Conservation (phyloP, 1,139 yeast species). For the Yamadazyma blattariae region DNA sequence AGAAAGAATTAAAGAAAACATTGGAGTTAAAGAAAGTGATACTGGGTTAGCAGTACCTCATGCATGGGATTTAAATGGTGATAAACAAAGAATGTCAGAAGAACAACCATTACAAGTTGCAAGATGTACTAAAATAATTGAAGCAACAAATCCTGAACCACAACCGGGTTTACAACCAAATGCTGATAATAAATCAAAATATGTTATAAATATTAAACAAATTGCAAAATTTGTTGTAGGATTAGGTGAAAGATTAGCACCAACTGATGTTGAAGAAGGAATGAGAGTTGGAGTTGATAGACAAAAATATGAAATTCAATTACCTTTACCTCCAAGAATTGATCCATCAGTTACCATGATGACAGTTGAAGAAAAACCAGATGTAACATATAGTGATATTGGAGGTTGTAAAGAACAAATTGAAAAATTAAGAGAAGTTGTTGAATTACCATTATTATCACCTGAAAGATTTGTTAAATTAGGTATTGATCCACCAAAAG, state of each 20-base stretch:
- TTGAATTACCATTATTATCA: conserved; percentile 87
- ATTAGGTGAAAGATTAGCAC: conserved; percentile 93
- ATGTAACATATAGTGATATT: conserved; percentile 84
- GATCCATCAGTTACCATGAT: conserved; percentile 99
- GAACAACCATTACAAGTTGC: conserved; percentile 98
- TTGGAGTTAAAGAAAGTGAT: conserved; percentile 91
- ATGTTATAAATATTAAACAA: conserved; percentile 94
- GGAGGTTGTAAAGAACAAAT: conserved; percentile 99
- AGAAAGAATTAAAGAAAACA: conserved; percentile 84
- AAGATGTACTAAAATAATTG: conserved; percentile 95
- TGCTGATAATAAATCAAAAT: conserved; percentile 83
- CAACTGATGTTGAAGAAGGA: conserved; percentile 98
- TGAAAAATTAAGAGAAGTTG: conserved; percentile 95
- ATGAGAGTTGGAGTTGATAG: conserved; percentile 99
- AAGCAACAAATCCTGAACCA: conserved; percentile 43
- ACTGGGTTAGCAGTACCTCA: conserved; percentile 96
- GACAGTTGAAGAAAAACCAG: conserved; percentile 99
- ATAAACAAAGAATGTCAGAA: conserved; percentile 85
- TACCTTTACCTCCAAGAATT: conserved; percentile 95
- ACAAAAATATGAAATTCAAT: conserved; percentile 92
- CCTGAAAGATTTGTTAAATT: conserved; percentile 95
- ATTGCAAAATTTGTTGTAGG: conserved; percentile 98
- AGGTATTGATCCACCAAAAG: conserved; percentile 98
- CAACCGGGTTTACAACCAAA: conserved; percentile 42
- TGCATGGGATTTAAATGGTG: conserved; percentile 97